phyloP scores from a whole-genome alignment of 2,329 filamentous ascomycete species.

The Colletotrichum aenigma region DNA sequence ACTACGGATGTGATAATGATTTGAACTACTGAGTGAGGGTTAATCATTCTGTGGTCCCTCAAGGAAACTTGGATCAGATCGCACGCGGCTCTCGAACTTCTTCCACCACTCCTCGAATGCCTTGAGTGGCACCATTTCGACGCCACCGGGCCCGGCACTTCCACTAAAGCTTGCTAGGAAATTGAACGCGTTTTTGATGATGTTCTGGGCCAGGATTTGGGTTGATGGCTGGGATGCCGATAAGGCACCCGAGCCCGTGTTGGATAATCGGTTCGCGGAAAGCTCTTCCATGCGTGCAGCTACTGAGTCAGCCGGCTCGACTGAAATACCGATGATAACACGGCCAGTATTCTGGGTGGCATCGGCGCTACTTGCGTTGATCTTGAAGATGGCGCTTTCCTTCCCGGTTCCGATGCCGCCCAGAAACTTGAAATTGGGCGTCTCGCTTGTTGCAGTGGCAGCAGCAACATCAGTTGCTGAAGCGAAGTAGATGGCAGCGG shows the following conservation, averaged over 20 bases:
- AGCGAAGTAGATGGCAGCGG: conserved; percentile 87
- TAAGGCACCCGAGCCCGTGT: conserved; percentile 22
- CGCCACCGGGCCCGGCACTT: conserved; percentile 61
- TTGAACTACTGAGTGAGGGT: neutral
- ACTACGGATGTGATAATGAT: neutral
- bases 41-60: conserved; percentile 59
- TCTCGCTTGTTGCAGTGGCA: conserved; percentile 42
- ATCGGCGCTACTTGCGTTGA: conserved; percentile 44
- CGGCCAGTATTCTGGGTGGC: conserved; percentile 38
- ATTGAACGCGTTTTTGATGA: conserved; percentile 97
- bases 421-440: conserved; percentile 77
- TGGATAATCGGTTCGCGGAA: conserved; percentile 42
- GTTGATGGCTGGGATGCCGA: conserved; percentile 59
- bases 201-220: conserved; percentile 83
- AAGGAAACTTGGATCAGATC: conserved; percentile 86
- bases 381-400: conserved; percentile 88
- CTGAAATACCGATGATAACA: conserved; percentile 80
- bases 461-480: conserved; percentile 49
- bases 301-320: conserved; percentile 79
- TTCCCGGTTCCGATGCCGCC: conserved; percentile 90
- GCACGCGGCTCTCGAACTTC: conserved; percentile 89
- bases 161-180: conserved; percentile 88
- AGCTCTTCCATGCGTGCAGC: conserved; percentile 70
- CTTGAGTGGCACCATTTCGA: conserved; percentile 91
- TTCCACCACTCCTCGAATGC: conserved; percentile 98